Base-by-base conservation (phyloP, 2,329 filamentous ascomycete genomes). In the Hansfordia pulvinata region DNA sequence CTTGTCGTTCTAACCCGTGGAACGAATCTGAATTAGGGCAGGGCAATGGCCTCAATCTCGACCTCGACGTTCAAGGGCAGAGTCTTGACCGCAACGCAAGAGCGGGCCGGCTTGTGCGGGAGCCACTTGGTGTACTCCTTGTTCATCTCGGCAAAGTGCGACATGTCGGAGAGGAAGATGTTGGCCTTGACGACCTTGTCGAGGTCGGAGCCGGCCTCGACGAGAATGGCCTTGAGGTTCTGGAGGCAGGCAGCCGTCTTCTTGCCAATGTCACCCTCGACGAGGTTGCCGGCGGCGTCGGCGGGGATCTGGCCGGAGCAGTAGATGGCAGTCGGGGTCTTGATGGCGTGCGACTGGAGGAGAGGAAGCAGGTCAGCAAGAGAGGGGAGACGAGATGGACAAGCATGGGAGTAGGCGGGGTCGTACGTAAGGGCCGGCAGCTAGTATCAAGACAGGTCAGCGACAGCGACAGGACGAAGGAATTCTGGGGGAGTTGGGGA, bases 91-190 rank as follows among this genome's bases (percentile, higher is more conserved):
- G 84, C 84, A 28, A 93, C 83, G 49, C 84, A 93, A 58, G 77
- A 85, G 40, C 83, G 69, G n/a, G 82, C 79, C 12, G 84, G 84
- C 68, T 84, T 86, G 59, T 83, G 76, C 33, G 65, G 56, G 54
- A 88, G 86, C 65, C 76, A 84, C 56, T 84, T 76, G 53, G 76
- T 77, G 53, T 90, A 93, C 46, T 82, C 78, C 38, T 65, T 65
- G 57, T 93, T 93, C 80, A 93, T 84, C 50, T 74, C 73, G 26
- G 69, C 75, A 49, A 96, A 96, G 57, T 90, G 67, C 36, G 66
- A 70, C 88, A 96, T 96, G 55, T 92, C 80, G 26, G 79, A 77
- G 35, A 96, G 60, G 67, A 94, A 96, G 48, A 93, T 78, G 50
- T 76, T 83, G 42, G 85, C 80, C 69, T 94, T 93, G 58, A 94